Conservation (phyloP, 257 asterid genomes). For the Fraxinus americana region DNA sequence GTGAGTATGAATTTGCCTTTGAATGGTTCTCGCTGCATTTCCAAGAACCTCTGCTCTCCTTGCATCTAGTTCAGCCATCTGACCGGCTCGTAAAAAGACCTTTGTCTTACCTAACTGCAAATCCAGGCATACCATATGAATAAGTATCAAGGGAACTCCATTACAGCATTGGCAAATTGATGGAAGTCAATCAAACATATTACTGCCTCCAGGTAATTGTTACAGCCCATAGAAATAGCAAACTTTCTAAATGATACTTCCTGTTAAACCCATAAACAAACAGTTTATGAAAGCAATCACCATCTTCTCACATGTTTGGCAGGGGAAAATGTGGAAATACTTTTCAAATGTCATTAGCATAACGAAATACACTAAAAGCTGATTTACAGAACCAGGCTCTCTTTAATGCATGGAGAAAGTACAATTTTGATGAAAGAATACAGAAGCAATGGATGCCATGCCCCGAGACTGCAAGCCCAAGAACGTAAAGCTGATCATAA, state of each 20-base stretch:
- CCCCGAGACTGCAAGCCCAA: background rate
- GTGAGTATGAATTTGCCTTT: conserved; percentile 91
- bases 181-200: background rate
- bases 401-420: background rate
- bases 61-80: conserved; percentile 99
- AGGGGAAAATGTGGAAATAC: background rate
- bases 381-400: background rate
- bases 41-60: conserved; percentile 97
- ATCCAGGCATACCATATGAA: conserved; percentile 22
- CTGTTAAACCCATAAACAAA: background rate
- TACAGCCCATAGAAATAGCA: background rate
- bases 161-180: background rate
- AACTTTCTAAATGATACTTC: background rate
- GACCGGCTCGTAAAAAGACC: conserved; percentile 99
- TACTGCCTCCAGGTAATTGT: background rate
- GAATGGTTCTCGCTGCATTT: conserved; percentile 93
- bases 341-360: background rate
- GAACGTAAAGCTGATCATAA: background rate
- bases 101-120: conserved; percentile 95
- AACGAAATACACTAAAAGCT: background rate
- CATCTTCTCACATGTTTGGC: background rate
- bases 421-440: background rate
- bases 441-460: background rate
- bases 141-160: background rate
- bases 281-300: background rate